Percentiles rank a stretch among this genome's conserved stretches.
Conservation (phyloP, 257 asterid species). For the Henckelia pumila region DNA sequence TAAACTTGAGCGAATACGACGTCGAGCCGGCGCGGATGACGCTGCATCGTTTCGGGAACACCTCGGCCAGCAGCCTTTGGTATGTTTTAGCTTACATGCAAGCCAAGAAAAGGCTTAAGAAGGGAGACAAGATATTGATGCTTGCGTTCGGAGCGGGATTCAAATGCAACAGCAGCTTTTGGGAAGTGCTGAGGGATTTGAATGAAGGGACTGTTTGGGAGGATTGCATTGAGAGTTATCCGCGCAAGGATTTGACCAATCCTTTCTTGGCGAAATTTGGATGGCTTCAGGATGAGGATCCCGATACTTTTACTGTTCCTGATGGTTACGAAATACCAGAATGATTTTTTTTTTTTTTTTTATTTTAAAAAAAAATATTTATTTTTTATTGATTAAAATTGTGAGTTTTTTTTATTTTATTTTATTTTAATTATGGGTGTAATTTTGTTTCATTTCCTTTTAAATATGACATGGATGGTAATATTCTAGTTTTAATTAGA, state of each 20-base stretch:
- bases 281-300: conserved; percentile 71
- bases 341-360: conserved; percentile 2
- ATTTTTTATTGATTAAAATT: background rate
- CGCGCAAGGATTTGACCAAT: conserved; percentile 47
- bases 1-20: conserved; percentile 54
- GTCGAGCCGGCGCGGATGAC: conserved; percentile 98
- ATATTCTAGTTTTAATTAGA: no score
- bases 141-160: conserved; percentile 92
- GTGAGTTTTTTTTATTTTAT: background rate
- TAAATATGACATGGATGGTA: no score
- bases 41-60: conserved; percentile 88
- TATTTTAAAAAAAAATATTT: background rate
- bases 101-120: conserved; percentile 70
- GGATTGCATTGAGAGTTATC: conserved; percentile 54
- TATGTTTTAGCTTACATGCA: conserved; percentile 90
- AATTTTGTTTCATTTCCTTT: no score
- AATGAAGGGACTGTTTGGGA: conserved; percentile 61
- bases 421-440: no score
- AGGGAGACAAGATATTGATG: conserved; percentile 75
- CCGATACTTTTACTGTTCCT: conserved; percentile 46
- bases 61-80: conserved; percentile 92
- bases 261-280: conserved; percentile 83
- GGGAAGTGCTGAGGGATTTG: conserved; percentile 86
- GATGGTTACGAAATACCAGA: conserved; percentile 70
- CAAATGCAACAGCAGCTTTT: conserved; percentile 84